A percentile compares a stretch with the other conserved stretches of the same genome.
These are phyloP conservation scores for Mycena chlorophos DNA, from an alignment of 768 basidiomycete genomes.

Conservation along the genomic window DNA sequence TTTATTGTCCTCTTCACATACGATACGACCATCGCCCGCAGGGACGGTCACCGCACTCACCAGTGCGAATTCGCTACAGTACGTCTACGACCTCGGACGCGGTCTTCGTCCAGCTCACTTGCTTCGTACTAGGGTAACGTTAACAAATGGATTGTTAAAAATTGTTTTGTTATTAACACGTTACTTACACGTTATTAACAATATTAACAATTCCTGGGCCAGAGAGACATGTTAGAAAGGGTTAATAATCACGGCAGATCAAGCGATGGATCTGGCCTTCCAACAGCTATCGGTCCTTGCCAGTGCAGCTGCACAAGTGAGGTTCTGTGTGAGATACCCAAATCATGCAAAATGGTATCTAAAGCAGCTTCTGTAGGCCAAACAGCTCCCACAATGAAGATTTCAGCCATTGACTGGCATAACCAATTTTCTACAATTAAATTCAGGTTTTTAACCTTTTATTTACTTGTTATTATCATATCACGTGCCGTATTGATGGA, in stretches of 20 bases:
- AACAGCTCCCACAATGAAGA: background rate
- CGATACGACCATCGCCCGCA: slow-evolving; percentile 64
- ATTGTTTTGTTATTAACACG: background rate
- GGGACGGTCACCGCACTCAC: slow-evolving; percentile 74
- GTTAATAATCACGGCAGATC: background rate
- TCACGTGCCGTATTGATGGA: no score
- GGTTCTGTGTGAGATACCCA: no score
- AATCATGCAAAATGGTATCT: no score
- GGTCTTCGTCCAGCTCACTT: no score
- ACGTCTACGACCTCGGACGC: no score
- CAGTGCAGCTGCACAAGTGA: no score
- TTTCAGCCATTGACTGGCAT: background rate
- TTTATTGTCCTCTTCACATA: slow-evolving; percentile 89
- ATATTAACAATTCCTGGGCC: background rate
- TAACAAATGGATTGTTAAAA: background rate
- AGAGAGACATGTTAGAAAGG: background rate
- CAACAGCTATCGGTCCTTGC: background rate
- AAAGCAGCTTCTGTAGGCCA: background rate
- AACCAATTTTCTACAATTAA: background rate
- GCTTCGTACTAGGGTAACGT: background rate
- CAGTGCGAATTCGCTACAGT: slow-evolving; percentile 86
- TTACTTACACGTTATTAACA: background rate
- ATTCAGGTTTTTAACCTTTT: background rate
- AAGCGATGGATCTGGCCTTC: background rate
- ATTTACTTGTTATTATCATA: background rate